Evolutionary conservation across 805 yeast species (phyloP).

Genomic region (Candida maltosa): DNA sequence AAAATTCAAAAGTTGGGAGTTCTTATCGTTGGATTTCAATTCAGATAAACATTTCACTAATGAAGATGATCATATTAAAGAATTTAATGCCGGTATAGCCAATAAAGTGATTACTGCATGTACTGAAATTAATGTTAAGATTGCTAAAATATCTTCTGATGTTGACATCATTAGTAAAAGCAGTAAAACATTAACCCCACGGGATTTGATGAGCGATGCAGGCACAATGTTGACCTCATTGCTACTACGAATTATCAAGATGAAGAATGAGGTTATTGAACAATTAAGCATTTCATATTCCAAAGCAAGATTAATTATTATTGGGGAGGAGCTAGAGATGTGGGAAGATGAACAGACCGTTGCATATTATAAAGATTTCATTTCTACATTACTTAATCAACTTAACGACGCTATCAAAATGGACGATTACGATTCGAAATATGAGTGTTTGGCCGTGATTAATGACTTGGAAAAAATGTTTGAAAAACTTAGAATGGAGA

Average conservation of each 20-base stretch:
- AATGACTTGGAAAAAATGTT: conserved; percentile 74
- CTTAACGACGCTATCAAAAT: conserved; percentile 50
- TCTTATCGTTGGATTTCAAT: conserved; percentile 48
- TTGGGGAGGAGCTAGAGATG: conserved; percentile 60
- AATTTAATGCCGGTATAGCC: conserved; percentile 53
- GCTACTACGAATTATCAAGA: conserved; percentile 41
- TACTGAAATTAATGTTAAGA: conserved; percentile 41
- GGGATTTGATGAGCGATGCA: conserved; percentile 50
- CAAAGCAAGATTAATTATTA: conserved; percentile 60
- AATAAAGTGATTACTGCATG: conserved; percentile 51
- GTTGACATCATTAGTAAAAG: conserved; percentile 45
- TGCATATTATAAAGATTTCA: conserved; percentile 53
- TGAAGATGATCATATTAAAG: conserved; percentile 13
- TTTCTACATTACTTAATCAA: conserved; percentile 55
- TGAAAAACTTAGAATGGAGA: conserved; percentile 45
- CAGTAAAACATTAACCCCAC: conserved; percentile 38
- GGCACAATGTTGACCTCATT: conserved; percentile 49
- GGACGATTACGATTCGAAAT: conserved; percentile 54
- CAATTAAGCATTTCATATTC: conserved; percentile 57
- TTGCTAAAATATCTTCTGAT: conserved; percentile 41
- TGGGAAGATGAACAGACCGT: conserved; percentile 34
- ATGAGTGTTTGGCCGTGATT: conserved; percentile 66
- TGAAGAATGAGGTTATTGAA: conserved; percentile 50
- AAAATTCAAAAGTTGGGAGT: conserved; percentile 52
- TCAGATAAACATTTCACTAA: conserved; percentile 36